Evolutionary conservation across 2,329 filamentous ascomycete species (phyloP).

Genomic region (Fusarium buxicola): DNA sequence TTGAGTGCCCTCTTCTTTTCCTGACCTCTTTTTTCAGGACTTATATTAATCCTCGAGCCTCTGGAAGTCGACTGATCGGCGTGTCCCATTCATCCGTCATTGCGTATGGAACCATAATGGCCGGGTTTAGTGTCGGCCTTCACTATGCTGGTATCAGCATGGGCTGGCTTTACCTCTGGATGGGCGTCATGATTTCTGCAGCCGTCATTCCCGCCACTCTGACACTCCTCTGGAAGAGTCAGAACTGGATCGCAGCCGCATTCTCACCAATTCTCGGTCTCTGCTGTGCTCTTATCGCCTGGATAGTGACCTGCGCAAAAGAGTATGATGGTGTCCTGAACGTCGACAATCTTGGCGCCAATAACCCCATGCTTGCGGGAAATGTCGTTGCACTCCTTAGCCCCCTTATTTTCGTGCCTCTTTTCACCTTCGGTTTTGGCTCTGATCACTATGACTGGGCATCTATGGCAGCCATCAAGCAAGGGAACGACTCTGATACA

Average conservation of each 20-base stretch:
- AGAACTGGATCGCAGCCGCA: slow-evolving; percentile 78
- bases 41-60: slow-evolving; percentile 77
- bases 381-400: slow-evolving; percentile 86
- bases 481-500: slow-evolving; percentile 81
- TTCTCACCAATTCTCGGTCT: slow-evolving; percentile 76
- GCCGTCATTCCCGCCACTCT: slow-evolving; percentile 86
- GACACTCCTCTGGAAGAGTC: slow-evolving; percentile 82
- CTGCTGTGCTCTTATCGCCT: slow-evolving; percentile 74
- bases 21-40: slow-evolving; percentile 7
- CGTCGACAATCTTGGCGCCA: slow-evolving; percentile 81
- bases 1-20: not conserved
- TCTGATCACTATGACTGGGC: slow-evolving; percentile 85
- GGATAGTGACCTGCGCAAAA: slow-evolving; percentile 77
- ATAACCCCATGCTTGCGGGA: slow-evolving; percentile 88
- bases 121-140: slow-evolving; percentile 80
- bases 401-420: slow-evolving; percentile 77
- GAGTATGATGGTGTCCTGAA: slow-evolving; percentile 75
- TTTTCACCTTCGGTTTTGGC: slow-evolving; percentile 73
- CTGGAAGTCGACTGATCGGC: slow-evolving; percentile 80
- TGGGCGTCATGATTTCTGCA: slow-evolving; percentile 90
- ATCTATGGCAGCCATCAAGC: slow-evolving; percentile 83
- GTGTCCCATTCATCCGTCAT: slow-evolving; percentile 81
- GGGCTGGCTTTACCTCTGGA: slow-evolving; percentile 89
- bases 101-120: slow-evolving; percentile 79
- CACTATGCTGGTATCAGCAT: slow-evolving; percentile 82